These are phyloP conservation scores for Leccinum barrowsii DNA, from an alignment of 768 basidiomycete genomes.

Conservation along the genomic window DNA sequence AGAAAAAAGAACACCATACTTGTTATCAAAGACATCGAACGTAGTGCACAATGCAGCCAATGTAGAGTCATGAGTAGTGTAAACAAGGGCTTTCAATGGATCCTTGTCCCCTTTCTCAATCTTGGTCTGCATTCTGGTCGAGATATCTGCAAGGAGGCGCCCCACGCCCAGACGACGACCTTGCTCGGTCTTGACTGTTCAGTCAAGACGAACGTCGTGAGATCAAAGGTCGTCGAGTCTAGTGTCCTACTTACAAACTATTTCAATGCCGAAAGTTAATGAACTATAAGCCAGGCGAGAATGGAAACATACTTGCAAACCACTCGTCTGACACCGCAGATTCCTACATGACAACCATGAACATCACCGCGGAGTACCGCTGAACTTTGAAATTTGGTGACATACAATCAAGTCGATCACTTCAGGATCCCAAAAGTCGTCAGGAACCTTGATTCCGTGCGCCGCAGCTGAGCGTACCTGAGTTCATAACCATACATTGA, in stretches of 20 bases:
- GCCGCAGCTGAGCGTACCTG: conserved; percentile 67
- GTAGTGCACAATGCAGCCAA: conserved; percentile 62
- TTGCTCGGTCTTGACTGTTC: conserved; percentile 67
- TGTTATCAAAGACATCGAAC: conserved; percentile 70
- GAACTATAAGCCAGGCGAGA: not conserved
- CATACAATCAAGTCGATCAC: conserved; percentile 58
- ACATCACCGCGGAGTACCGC: not conserved
- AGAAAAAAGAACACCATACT: conserved; percentile 36
- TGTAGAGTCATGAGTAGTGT: conserved; percentile 70
- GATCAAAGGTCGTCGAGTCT: not conserved
- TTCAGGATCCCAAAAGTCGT: conserved; percentile 64
- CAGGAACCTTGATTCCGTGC: conserved; percentile 67
- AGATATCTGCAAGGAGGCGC: conserved; percentile 60
- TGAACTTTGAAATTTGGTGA: not conserved
- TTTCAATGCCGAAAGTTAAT: conserved; percentile 7
- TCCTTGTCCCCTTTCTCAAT: conserved; percentile 41
- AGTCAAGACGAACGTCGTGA: conserved; percentile 12
- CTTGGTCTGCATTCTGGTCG: conserved; percentile 61
- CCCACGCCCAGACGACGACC: conserved; percentile 78
- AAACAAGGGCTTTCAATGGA: conserved; percentile 61
- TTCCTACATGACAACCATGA: conserved; percentile 42
- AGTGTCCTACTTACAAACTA: conserved; percentile 22
- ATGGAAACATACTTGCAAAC: conserved; percentile 53
- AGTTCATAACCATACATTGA: not conserved
- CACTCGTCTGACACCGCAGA: conserved; percentile 73